phyloP scores from a whole-genome alignment of 2,329 filamentous ascomycete genomes.

The Xylariaceae sp. region DNA sequence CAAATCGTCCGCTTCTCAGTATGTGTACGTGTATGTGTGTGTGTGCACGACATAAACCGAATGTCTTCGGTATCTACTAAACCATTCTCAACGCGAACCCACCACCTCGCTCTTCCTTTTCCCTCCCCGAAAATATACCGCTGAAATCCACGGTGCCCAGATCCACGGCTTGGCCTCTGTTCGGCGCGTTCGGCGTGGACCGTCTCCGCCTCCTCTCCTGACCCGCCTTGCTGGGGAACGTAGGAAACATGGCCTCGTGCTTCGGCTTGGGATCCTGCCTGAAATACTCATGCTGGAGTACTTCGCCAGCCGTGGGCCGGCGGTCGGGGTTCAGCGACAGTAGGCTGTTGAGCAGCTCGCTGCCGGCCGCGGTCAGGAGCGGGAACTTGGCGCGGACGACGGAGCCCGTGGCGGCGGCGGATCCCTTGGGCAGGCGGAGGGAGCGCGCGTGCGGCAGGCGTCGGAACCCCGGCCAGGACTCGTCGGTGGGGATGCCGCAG shows the following conservation, averaged over 20 bases:
- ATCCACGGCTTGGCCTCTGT: slow-evolving; percentile 67
- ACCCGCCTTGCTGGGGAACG: slow-evolving; percentile 92
- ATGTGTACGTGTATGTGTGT: too few species aligned
- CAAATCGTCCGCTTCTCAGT: slow-evolving; percentile 20
- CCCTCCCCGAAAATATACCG: slow-evolving; percentile 69
- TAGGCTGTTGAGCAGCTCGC: slow-evolving; percentile 67
- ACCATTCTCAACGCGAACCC: slow-evolving; percentile 69
- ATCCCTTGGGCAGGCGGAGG: slow-evolving; percentile 66
- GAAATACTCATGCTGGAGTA: slow-evolving; percentile 84
- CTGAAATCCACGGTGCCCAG: slow-evolving; percentile 66
- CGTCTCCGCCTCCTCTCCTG: slow-evolving; percentile 77
- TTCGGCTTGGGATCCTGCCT: slow-evolving; percentile 87
- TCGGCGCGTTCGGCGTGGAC: slow-evolving; percentile 81
- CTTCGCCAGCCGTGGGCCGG: slow-evolving; percentile 71
- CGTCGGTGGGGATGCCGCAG: slow-evolving; percentile 81
- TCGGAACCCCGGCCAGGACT: slow-evolving; percentile 83
- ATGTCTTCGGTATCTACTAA: slow-evolving; percentile 26
- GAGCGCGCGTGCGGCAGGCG: slow-evolving; percentile 84
- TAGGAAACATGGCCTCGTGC: slow-evolving; percentile 89
- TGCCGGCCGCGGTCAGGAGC: slow-evolving; percentile 75
- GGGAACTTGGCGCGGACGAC: slow-evolving; percentile 79
- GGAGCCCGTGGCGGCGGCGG: slow-evolving; percentile 45
- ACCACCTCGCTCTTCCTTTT: slow-evolving; percentile 66
- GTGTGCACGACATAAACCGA: slow-evolving; percentile 4
- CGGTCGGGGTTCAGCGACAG: slow-evolving; percentile 73